Evolutionary conservation across 176 grass and related monocot species (phyloP), one percentile per base, ranked within the genome.

Genomic region (Stipa capillata): DNA sequence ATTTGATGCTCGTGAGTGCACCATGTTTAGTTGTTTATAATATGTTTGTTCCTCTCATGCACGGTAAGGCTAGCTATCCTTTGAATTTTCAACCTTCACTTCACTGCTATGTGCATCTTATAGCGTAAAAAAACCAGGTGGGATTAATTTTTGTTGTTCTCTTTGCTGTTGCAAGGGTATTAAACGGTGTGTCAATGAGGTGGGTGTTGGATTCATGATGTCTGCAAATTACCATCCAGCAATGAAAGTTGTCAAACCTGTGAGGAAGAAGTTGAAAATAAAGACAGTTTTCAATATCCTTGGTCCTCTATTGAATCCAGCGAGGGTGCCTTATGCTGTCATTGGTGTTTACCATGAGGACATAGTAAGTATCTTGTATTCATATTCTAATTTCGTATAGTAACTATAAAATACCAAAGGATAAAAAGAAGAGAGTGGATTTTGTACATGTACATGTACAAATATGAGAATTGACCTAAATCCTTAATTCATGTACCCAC

Each of bases 211-310:
- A 31, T 99, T 99, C 86, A 99, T 99, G 96, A 99, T 99, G 96
- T 69, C 96, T 87, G 89, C 92, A 68, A 91, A 93, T 87, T 99
- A 95, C 72, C 96, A 99, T 65, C 92, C 92, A 16, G 96, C 92
- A 60, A 99, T 99, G 96, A 95, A 95, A 82, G 86, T 99, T 60
- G 96, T 99, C 78, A 79, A 56, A n/a, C 92, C 88, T 18, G 92
- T 96, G 70, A 93, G 92, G 70, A 99, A 87, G 90, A 95, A 86
- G 40, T 84, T 99, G 54, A 96, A 91, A 86, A 89, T 99, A 79
- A 95, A 99, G 88, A 99, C 97, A 14, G 83, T 99, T 61, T 99
- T 99, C 79, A 99, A 99, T 82, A 93, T 96, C 53, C 89, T 99
- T 69, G 97, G 90, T 37, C 97, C 97, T 51, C 89, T 99, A 65